phyloP scores from a whole-genome alignment of 352 stramenopile species.

The Phytophthora niederhauseri region DNA sequence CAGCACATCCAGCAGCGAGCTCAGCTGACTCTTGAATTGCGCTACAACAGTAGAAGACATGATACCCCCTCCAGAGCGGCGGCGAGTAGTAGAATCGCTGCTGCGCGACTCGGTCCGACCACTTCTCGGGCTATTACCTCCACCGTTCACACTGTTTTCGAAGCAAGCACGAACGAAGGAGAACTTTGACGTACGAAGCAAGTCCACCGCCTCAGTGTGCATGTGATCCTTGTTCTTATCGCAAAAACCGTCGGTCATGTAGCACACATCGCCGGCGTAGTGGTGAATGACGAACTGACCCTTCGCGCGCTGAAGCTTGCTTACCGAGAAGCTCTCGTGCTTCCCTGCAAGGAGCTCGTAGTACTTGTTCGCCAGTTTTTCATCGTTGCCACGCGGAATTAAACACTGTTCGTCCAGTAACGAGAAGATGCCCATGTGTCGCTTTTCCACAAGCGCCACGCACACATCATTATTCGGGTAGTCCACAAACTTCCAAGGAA shows the following conservation, averaged over 20 bases:
- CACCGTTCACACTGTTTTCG: slow-evolving; percentile 39
- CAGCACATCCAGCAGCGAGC: slow-evolving; percentile 93
- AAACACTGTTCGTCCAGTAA: slow-evolving; percentile 88
- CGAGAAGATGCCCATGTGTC: slow-evolving; percentile 81
- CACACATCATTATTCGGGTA: slow-evolving; percentile 90
- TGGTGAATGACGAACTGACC: slow-evolving; percentile 88
- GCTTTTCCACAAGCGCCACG: slow-evolving; percentile 73
- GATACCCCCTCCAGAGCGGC: slow-evolving; percentile 65
- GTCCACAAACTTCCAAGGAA: slow-evolving; percentile 90
- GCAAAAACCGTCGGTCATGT: slow-evolving; percentile 81
- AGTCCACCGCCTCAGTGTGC: slow-evolving; percentile 76
- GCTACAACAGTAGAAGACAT: slow-evolving; percentile 85
- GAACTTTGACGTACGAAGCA: slow-evolving; percentile 70
- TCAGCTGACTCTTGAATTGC: slow-evolving; percentile 96
- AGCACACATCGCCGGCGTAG: slow-evolving; percentile 87
- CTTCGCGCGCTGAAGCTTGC: slow-evolving; percentile 79
- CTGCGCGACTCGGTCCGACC: slow-evolving; percentile 29
- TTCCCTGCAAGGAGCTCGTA: slow-evolving; percentile 65
- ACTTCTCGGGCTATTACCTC: slow-evolving; percentile 31
- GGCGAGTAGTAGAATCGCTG: slow-evolving; percentile 45
- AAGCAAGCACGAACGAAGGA: slow-evolving; percentile 80
- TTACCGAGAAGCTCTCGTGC: slow-evolving; percentile 71
- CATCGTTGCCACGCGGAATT: slow-evolving; percentile 82
- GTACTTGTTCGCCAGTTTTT: slow-evolving; percentile 86
- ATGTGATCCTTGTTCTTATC: slow-evolving; percentile 93